Percentiles rank a stretch among this genome's conserved stretches.
Evolutionary conservation across 2,329 filamentous ascomycete genomes (phyloP).

Genomic region (Ambrosiella beaveri): DNA sequence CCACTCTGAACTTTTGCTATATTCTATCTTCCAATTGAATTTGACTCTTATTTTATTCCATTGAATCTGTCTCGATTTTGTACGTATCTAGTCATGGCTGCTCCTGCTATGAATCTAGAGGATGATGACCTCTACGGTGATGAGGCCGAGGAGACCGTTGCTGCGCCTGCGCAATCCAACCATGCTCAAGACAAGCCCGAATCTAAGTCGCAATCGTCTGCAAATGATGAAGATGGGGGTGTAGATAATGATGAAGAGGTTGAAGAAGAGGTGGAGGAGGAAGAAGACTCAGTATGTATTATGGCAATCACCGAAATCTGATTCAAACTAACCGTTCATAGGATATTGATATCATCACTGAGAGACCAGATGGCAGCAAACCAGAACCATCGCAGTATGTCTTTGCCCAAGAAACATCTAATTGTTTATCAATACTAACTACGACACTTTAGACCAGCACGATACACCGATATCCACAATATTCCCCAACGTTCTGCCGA

Average conservation of each 20-base stretch:
- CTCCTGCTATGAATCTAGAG: slow-evolving; percentile 41
- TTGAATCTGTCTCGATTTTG: neutral
- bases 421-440: neutral
- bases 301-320: neutral
- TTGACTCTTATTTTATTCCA: neutral
- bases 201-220: neutral
- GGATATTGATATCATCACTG: slow-evolving; percentile 53
- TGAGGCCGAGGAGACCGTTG: slow-evolving; percentile 34
- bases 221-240: slow-evolving; percentile 36
- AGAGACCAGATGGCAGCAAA: slow-evolving; percentile 46
- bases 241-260: slow-evolving; percentile 43
- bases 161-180: slow-evolving; percentile 15
- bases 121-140: slow-evolving; percentile 48
- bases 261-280: slow-evolving; percentile 41
- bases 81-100: slow-evolving; percentile 3
- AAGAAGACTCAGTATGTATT: slow-evolving; percentile 22
- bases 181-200: slow-evolving; percentile 17
- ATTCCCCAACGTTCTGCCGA: slow-evolving; percentile 43
- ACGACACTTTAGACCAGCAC: slow-evolving; percentile 31
- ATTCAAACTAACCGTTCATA: slow-evolving; percentile 17
- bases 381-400: slow-evolving; percentile 41
- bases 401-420: neutral
- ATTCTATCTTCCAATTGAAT: too few species aligned
- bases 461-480: slow-evolving; percentile 48
- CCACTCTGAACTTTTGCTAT: too few species aligned